These are phyloP conservation scores for Lobosporangium transversale DNA, from an alignment of 192 early-diverging fungal genomes.

Conservation along the genomic window DNA sequence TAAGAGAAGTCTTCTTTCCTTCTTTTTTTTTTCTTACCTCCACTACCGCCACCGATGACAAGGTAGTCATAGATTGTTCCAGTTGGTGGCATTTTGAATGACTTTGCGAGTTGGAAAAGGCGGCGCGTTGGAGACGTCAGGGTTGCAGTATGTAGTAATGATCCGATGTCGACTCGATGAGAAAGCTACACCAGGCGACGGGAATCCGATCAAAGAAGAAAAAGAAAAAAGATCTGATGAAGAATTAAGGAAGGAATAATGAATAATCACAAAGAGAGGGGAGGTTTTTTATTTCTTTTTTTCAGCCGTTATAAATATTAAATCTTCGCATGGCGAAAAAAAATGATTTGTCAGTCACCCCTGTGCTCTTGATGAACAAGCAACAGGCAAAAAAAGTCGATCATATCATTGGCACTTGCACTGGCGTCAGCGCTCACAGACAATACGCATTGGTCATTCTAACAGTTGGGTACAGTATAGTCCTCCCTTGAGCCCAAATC, in stretches of 20 bases:
- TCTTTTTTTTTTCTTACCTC: slow-evolving; percentile 40
- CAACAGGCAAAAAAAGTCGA: no score
- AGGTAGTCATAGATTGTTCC: slow-evolving; percentile 84
- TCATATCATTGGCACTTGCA: neutral
- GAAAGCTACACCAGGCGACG: slow-evolving; percentile 26
- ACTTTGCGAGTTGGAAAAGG: slow-evolving; percentile 41
- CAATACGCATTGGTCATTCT: no score
- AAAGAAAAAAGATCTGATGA: neutral
- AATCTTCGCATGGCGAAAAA: neutral
- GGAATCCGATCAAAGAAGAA: slow-evolving; percentile 19
- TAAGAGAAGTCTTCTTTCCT: neutral
- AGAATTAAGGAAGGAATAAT: neutral
- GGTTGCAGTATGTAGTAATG: slow-evolving; percentile 3
- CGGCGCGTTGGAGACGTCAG: slow-evolving; percentile 49
- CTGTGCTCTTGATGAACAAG: neutral
- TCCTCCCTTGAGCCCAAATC: no score
- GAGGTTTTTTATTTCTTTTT: neutral
- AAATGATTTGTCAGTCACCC: slow-evolving; percentile 47
- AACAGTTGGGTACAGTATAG: no score
- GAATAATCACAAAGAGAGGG: neutral
- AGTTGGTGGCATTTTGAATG: slow-evolving; percentile 51
- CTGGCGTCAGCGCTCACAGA: no score
- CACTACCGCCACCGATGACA: slow-evolving; percentile 94
- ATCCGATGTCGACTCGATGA: slow-evolving; percentile 41
- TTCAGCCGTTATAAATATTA: neutral